Evolutionary conservation across 768 basidiomycete genomes (phyloP), one percentile per base, ranked within the genome.

Genomic region (Amyloporia xantha): DNA sequence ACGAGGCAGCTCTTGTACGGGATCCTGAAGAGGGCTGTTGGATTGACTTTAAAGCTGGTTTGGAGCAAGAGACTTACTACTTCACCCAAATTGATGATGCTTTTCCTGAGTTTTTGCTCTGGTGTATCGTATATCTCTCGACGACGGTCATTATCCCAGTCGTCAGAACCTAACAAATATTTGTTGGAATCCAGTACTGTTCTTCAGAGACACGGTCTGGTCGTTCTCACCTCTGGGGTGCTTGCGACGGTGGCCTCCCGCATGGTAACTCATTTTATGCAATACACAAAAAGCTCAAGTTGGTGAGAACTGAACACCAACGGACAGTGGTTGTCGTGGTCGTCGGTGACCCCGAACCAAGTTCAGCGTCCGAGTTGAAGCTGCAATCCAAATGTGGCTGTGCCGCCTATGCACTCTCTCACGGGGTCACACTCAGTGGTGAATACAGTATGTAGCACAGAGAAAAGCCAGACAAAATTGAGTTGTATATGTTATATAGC

Each of bases 21-120:
- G 73, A 55, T 90, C 86, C 89, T 91, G 53, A 33, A 44, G 41
- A 23, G 15, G 11, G 50, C 27, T 12, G 20, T 23, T 42, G 40
- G 48, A 49, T 50, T 49, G 44, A 46, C 50, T 44, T 24, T 38
- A 6, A 20, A 26, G 43, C 4, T 43, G 28, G 13, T 12, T 21
- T 42, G 24, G 26, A 33, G 6, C 44, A 54, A 20, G 41, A 25
- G 17, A 70, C 86, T 71, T 59, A 90, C 89, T 66, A 88, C 86
- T 75, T 91, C 89, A 36, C 88, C 89, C 44, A 86, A 68, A 59
- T 81, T 84, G 58, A 89, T 68, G 53, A 91, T 82, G 37, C 76
- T 68, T 42, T 68, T 71, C 62, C 78, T 82, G 30, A 90, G 68
- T 59, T 77, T 84, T 52, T 89, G 78, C 54, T 87, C 85, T 4